Conservation (phyloP, 2,329 filamentous ascomycete genomes). For the Aspergillus novofumigatus region DNA sequence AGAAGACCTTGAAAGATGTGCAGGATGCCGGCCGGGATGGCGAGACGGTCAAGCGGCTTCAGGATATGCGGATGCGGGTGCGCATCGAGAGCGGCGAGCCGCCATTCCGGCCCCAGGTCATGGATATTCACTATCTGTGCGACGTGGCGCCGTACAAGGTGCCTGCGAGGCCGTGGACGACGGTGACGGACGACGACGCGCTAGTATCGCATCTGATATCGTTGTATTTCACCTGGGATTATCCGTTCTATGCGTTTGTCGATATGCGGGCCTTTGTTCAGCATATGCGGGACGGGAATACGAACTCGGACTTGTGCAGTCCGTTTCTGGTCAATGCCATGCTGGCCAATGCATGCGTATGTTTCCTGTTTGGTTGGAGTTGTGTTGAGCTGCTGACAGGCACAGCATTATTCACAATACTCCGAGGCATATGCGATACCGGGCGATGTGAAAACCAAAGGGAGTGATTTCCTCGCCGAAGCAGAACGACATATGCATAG, state of each 20-base stretch:
- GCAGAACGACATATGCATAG: conserved; percentile 18
- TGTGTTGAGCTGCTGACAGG: not conserved
- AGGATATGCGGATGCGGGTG: conserved; percentile 12
- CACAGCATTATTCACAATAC: conserved; percentile 24
- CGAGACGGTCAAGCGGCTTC: conserved; percentile 8
- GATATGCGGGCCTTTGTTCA: conserved; percentile 70
- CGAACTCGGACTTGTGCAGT: conserved; percentile 68
- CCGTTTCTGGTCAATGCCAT: conserved; percentile 81
- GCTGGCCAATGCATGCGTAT: conserved; percentile 51
- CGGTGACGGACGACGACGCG: conserved; percentile 68
- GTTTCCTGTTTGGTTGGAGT: not conserved
- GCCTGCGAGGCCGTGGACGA: conserved; percentile 62
- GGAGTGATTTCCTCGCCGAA: conserved; percentile 23
- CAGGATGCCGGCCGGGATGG: conserved; percentile 3
- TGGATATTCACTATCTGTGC: conserved; percentile 25
- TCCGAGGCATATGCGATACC: conserved; percentile 24
- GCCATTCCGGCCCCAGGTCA: conserved; percentile 19
- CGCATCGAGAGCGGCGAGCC: conserved; percentile 19
- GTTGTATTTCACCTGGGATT: conserved; percentile 93
- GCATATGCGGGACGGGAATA: conserved; percentile 21
- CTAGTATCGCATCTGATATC: conserved; percentile 78
- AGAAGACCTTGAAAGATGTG: conserved; percentile 10
- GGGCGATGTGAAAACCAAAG: conserved; percentile 24
- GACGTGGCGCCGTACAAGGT: conserved; percentile 20
- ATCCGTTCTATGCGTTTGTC: conserved; percentile 80